Percentiles rank a stretch among this genome's conserved stretches.
These are phyloP conservation scores for Aspergillus sp. DNA, from an alignment of 2,329 filamentous ascomycete genomes.

Conservation along the genomic window DNA sequence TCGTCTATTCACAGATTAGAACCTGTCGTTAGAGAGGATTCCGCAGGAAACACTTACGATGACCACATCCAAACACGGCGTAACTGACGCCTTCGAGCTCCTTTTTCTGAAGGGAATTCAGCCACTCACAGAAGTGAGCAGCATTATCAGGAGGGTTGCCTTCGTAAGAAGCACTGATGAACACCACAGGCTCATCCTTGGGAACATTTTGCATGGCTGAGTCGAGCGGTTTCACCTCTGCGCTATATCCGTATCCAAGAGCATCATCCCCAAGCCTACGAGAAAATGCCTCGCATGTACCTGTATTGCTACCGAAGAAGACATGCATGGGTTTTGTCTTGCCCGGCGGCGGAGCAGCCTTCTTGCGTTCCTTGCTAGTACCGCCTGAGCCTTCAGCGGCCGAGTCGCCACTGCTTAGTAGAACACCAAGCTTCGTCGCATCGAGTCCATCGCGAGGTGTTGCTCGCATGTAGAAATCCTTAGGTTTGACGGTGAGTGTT, in stretches of 20 bases:
- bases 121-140: constrained; percentile 58
- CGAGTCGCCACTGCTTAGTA: constrained; percentile 19
- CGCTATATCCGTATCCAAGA: constrained; percentile 50
- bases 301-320: constrained; percentile 65
- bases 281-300: constrained; percentile 64
- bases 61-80: constrained; percentile 63
- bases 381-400: constrained; percentile 5
- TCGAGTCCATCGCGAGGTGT: constrained; percentile 45
- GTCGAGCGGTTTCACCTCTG: constrained; percentile 52
- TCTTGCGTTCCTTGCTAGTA: constrained; percentile 14
- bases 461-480: constrained; percentile 56
- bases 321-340: constrained; percentile 50
- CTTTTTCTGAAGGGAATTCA: constrained; percentile 46
- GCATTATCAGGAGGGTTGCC: constrained; percentile 68
- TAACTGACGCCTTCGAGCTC: constrained; percentile 53
- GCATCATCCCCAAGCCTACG: constrained; percentile 55
- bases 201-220: constrained; percentile 53
- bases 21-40: not conserved
- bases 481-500: constrained; percentile 36
- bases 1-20: constrained; percentile 28
- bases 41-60: constrained; percentile 24
- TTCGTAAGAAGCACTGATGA: constrained; percentile 66
- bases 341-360: constrained; percentile 5
- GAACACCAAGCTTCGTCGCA: constrained; percentile 34
- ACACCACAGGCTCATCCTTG: constrained; percentile 52